Percentiles rank a stretch among this genome's conserved stretches.
Conservation (phyloP, 2,329 filamentous ascomycete species). For the Cordyceps cateniannulata region DNA sequence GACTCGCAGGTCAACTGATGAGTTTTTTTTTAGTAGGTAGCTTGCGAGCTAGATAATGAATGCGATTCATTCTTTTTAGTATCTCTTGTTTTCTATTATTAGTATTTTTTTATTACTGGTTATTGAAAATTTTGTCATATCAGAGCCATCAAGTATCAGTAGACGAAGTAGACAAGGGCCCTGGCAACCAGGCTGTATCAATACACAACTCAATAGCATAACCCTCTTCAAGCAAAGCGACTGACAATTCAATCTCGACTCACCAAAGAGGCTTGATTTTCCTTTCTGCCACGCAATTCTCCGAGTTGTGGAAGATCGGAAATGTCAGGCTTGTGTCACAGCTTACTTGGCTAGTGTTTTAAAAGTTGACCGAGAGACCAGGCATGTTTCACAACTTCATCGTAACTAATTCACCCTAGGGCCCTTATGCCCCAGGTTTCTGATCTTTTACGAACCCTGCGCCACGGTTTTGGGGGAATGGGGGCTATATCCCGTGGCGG, state of each 20-base stretch:
- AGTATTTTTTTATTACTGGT: neutral
- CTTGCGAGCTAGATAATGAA: too few relatives aligned
- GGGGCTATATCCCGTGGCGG: neutral
- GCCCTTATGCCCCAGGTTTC: neutral
- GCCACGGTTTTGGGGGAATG: neutral
- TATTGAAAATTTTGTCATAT: neutral
- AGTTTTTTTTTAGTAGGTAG: neutral
- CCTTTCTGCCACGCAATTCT: too few relatives aligned
- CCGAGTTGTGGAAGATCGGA: neutral
- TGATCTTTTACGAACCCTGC: neutral
- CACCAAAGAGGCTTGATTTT: neutral
- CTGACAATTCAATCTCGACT: neutral
- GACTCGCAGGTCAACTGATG: neutral
- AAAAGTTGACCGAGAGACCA: neutral
- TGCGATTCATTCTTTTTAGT: neutral
- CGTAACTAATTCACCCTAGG: neutral
- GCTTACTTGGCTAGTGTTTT: neutral
- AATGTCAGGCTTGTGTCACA: neutral
- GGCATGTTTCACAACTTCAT: neutral
- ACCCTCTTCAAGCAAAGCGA: too few relatives aligned
- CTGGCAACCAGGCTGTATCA: too few relatives aligned
- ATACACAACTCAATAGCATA: too few relatives aligned
- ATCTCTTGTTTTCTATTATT: neutral
- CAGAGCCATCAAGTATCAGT: neutral
- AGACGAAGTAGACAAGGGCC: neutral